These are phyloP conservation scores for Ilex paraguariensis DNA, from an alignment of 305 asterid species.

Conservation along the genomic window DNA sequence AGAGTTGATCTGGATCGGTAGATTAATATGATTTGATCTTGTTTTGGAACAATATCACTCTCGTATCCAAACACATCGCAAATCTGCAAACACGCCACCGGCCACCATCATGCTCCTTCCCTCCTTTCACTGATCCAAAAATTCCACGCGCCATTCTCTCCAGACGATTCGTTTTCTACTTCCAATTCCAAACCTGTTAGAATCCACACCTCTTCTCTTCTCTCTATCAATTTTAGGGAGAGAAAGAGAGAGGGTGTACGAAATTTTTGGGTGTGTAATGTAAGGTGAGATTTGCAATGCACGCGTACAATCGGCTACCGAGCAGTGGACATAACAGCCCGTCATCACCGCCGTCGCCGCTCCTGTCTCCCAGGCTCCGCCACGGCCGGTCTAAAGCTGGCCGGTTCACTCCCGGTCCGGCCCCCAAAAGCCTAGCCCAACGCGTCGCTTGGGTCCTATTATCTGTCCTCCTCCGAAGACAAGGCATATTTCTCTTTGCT, in stretches of 20 bases:
- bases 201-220: no score
- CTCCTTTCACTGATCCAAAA: no score
- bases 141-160: no score
- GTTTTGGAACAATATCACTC: no score
- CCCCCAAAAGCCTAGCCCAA: conserved; percentile 49
- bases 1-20: no score
- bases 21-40: no score
- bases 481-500: conserved; percentile 81
- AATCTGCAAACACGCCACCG: no score
- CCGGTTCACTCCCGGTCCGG: conserved; percentile 29
- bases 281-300: conserved; percentile 60
- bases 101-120: no score
- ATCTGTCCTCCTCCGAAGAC: conserved; percentile 62
- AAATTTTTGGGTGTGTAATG: conserved; percentile 20
- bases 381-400: conserved; percentile 10
- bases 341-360: conserved; percentile 80
- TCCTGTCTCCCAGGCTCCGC: conserved; percentile 65
- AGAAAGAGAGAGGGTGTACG: not conserved
- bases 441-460: conserved; percentile 58
- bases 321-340: conserved; percentile 86
- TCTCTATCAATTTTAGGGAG: no score
- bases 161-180: no score
- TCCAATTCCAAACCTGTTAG: no score
- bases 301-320: conserved; percentile 77
- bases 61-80: no score